These are phyloP conservation scores for Blastocystis sp. DNA, from an alignment of 352 stramenopile species.

Conservation along the genomic window DNA sequence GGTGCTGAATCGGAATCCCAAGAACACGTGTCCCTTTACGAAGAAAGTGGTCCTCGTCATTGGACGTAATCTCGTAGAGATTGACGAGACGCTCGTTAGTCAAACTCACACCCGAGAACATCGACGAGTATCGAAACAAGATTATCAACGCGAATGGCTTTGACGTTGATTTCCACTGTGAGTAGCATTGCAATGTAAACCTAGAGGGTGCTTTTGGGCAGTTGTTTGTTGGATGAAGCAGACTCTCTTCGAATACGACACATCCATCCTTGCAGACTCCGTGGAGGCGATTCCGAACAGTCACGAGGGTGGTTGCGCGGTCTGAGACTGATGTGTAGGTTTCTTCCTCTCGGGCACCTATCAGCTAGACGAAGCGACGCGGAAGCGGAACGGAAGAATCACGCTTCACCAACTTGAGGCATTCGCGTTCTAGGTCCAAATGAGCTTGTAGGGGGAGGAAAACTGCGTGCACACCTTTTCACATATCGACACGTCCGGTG, in stretches of 20 bases:
- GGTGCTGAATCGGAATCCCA: conserved; percentile 75
- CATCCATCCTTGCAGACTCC: conserved; percentile 40
- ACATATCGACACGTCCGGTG: conserved; percentile 19
- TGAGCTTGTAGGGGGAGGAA: not conserved
- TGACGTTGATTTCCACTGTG: conserved; percentile 50
- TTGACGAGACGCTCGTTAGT: conserved; percentile 75
- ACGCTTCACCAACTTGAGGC: conserved; percentile 56
- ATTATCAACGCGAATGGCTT: conserved; percentile 73
- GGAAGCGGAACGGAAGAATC: conserved; percentile 42
- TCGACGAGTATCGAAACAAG: conserved; percentile 76
- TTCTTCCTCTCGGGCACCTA: conserved; percentile 71
- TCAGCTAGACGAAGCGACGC: conserved; percentile 64
- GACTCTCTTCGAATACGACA: conserved; percentile 72
- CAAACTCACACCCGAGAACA: conserved; percentile 75
- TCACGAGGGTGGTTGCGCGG: conserved; percentile 13
- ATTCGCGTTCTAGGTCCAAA: not conserved
- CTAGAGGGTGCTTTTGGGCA: not conserved
- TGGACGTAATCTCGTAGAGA: conserved; percentile 37
- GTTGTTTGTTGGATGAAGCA: conserved; percentile 11
- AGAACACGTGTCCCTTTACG: conserved; percentile 77
- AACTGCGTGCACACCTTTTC: conserved; percentile 9
- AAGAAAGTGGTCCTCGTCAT: conserved; percentile 61
- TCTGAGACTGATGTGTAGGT: conserved; percentile 6
- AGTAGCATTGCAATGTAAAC: not conserved
- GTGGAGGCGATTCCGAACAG: conserved; percentile 58